phyloP scores from a whole-genome alignment of 73 alveolate genomes.

The Paramecium sonneborni region DNA sequence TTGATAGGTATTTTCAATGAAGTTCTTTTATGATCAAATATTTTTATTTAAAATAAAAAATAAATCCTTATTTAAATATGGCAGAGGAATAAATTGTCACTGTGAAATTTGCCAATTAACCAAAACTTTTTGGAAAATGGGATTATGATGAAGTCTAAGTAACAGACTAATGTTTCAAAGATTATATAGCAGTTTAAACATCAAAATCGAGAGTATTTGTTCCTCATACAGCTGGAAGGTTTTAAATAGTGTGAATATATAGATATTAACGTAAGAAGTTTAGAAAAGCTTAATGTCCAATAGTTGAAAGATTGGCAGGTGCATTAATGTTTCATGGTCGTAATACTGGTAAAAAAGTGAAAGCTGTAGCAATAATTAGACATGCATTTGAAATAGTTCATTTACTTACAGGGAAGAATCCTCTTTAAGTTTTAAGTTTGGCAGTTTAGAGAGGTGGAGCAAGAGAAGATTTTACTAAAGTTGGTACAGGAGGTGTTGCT shows the following conservation, averaged over 20 bases:
- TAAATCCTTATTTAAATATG: slow-evolving; percentile 29
- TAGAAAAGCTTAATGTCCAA: slow-evolving; percentile 99
- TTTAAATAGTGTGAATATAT: not conserved
- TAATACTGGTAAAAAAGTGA: slow-evolving; percentile 98
- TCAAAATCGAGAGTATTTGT: slow-evolving; percentile 83
- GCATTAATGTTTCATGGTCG: slow-evolving; percentile 98
- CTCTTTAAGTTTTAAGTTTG: slow-evolving; percentile 91
- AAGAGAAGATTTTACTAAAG: slow-evolving; percentile 99
- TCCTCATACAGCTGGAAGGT: slow-evolving; percentile 99
- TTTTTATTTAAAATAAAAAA: not conserved
- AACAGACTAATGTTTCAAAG: slow-evolving; percentile 83
- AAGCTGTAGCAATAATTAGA: slow-evolving; percentile 97
- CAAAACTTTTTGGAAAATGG: slow-evolving; percentile 95
- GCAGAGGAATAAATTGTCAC: slow-evolving; percentile 33
- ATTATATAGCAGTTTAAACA: slow-evolving; percentile 85
- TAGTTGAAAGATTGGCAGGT: slow-evolving; percentile 96
- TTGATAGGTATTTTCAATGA: slow-evolving; percentile 81
- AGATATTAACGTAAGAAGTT: slow-evolving; percentile 95
- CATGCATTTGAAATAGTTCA: slow-evolving; percentile 97
- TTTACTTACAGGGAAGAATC: slow-evolving; percentile 97
- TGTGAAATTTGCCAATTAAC: slow-evolving; percentile 59
- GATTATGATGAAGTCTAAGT: slow-evolving; percentile 82
- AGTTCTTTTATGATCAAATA: not conserved
- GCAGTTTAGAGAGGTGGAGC: slow-evolving; percentile 99
- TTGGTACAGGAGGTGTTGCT: slow-evolving; percentile 99